Percentiles rank a stretch among this genome's conserved stretches.
phyloP scores from a whole-genome alignment of 441 rosid genomes.

The Rhodomyrtus psidioides region DNA sequence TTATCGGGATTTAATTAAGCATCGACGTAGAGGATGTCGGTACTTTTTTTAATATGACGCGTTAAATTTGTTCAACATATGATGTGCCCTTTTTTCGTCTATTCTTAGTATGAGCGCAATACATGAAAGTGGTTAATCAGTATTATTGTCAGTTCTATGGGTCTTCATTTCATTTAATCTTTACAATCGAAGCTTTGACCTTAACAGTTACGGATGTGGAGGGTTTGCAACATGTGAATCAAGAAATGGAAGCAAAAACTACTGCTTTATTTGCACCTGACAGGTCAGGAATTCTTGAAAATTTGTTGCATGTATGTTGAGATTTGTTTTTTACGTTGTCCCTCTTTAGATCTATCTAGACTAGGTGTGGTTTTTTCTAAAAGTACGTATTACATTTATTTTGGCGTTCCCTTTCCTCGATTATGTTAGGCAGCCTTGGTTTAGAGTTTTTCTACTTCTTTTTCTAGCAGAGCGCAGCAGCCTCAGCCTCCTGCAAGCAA shows the following conservation, averaged over 20 bases:
- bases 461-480: conserved; percentile 38
- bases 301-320: background rate
- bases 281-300: conserved; percentile 30
- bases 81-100: background rate
- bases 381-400: background rate
- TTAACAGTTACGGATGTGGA: conserved; percentile 78
- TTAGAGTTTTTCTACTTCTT: background rate
- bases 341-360: background rate
- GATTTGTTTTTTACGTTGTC: background rate
- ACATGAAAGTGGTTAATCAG: conserved; percentile 2
- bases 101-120: conserved; percentile 3
- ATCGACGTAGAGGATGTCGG: conserved; percentile 99
- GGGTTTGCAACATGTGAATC: conserved; percentile 74
- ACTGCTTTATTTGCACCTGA: conserved; percentile 45
- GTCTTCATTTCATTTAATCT: conserved; percentile 9
- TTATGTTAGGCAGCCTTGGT: background rate
- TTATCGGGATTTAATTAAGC: conserved; percentile 99
- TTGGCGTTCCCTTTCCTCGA: background rate
- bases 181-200: conserved; percentile 20
- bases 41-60: conserved; percentile 44
- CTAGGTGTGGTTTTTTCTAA: background rate
- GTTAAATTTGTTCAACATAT: conserved; percentile 9
- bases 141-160: background rate
- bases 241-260: conserved; percentile 77
- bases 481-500: conserved; percentile 57